These are phyloP conservation scores for Santalum album DNA, from an alignment of 164 flowering plant species.

Conservation along the genomic window DNA sequence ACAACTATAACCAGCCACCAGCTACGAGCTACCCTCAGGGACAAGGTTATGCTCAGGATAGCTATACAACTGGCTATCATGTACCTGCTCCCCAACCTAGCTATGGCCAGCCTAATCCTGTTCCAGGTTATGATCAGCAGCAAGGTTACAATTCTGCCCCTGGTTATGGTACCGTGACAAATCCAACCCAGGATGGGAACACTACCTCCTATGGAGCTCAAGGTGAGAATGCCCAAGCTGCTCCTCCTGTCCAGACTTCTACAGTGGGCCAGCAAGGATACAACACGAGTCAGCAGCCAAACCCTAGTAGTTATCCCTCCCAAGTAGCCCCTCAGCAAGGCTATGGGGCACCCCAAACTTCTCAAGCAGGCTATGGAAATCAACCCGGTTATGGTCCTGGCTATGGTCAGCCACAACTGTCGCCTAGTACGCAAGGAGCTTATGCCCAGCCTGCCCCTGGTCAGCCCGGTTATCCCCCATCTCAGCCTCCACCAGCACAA, in stretches of 20 bases:
- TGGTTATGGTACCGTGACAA: constrained; percentile 31
- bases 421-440: constrained; percentile 43
- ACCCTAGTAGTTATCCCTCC: constrained; percentile 40
- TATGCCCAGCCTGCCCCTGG: no score
- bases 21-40: constrained; percentile 47
- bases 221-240: constrained; percentile 40
- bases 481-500: no score
- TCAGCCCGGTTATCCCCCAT: constrained; percentile 54
- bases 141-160: constrained; percentile 44
- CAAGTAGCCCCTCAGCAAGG: no score
- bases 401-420: constrained; percentile 53
- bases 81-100: constrained; percentile 48
- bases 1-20: constrained; percentile 55
- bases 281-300: constrained; percentile 36
- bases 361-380: constrained; percentile 45
- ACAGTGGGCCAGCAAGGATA: constrained; percentile 45
- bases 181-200: constrained; percentile 49
- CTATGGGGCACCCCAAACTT: constrained; percentile 52
- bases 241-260: constrained; percentile 42
- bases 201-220: no score
- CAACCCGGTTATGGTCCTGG: constrained; percentile 50
- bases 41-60: constrained; percentile 72
- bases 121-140: constrained; percentile 53
- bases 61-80: constrained; percentile 60
- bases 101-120: constrained; percentile 49